These are phyloP conservation scores for Pseudogymnoascus sp. DNA, from an alignment of 2,329 filamentous ascomycete genomes.

Conservation along the genomic window DNA sequence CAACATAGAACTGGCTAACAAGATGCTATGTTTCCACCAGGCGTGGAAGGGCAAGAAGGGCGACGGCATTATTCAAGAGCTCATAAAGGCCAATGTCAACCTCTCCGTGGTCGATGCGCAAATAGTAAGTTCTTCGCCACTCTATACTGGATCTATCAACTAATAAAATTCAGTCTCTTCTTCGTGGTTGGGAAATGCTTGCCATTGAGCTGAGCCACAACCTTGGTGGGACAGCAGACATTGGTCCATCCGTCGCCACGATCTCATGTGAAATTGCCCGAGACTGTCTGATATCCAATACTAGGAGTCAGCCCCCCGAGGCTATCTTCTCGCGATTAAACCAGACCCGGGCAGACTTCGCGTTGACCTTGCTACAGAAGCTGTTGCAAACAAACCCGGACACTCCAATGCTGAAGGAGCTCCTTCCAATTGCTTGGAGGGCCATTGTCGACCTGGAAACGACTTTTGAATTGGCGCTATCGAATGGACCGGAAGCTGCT, in stretches of 20 bases:
- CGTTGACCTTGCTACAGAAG: conserved; percentile 72
- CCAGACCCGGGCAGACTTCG: conserved; percentile 68
- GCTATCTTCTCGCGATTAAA: conserved; percentile 74
- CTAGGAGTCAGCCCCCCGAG: conserved; percentile 61
- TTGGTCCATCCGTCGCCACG: conserved; percentile 40
- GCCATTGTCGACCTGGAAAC: conserved; percentile 44
- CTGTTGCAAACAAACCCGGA: conserved; percentile 51
- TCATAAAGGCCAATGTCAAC: conserved; percentile 82
- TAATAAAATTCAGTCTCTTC: conserved; percentile 52
- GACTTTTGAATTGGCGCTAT: conserved; percentile 51
- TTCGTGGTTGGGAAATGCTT: conserved; percentile 84
- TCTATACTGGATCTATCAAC: background rate
- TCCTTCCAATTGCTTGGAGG: conserved; percentile 53
- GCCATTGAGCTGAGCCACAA: conserved; percentile 68
- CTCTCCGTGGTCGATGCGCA: conserved; percentile 88
- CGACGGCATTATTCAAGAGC: conserved; percentile 72
- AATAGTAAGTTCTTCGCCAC: conserved; percentile 47
- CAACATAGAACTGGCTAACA: conserved; percentile 64
- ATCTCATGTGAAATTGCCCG: conserved; percentile 48
- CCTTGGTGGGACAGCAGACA: conserved; percentile 40
- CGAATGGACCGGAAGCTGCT: conserved; percentile 39
- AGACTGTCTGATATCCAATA: conserved; percentile 72
- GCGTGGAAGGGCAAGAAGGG: conserved; percentile 64
- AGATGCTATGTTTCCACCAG: conserved; percentile 67
- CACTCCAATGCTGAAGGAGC: conserved; percentile 39